A percentile compares a stretch with the other conserved stretches of the same genome.
These are phyloP conservation scores for Gaillardinia entomophila DNA, from an alignment of 805 yeast species.

Conservation along the genomic window DNA sequence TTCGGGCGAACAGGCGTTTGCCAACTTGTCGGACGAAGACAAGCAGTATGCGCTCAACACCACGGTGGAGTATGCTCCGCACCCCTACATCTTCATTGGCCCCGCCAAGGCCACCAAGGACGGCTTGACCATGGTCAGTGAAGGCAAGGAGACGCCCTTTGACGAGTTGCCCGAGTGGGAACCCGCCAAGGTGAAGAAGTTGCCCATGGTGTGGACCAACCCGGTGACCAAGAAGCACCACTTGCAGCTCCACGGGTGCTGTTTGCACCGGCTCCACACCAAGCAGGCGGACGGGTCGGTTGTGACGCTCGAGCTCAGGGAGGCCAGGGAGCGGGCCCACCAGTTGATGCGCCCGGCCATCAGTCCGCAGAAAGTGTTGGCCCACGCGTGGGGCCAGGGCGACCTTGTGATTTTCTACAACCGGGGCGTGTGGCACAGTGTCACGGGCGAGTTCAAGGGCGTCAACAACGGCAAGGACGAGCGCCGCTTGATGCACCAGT, in stretches of 20 bases:
- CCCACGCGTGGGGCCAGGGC: constrained; percentile 79
- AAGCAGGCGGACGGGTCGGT: constrained; percentile 48
- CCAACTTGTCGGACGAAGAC: constrained; percentile 60
- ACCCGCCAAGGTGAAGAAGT: constrained; percentile 62
- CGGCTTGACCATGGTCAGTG: constrained; percentile 81
- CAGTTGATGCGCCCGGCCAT: constrained; percentile 82
- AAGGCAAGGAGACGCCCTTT: constrained; percentile 62
- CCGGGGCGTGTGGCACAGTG: constrained; percentile 89
- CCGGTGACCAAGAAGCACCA: constrained; percentile 81
- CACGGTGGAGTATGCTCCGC: constrained; percentile 87
- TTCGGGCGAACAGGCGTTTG: constrained; percentile 77
- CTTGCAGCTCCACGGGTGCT: constrained; percentile 84
- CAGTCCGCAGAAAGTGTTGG: constrained; percentile 64
- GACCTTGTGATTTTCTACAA: constrained; percentile 83
- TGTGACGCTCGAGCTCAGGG: constrained; percentile 50
- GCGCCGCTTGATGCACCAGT: constrained; percentile 85
- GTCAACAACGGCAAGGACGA: constrained; percentile 51
- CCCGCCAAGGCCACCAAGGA: constrained; percentile 78
- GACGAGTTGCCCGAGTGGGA: constrained; percentile 82
- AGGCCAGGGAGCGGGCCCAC: constrained; percentile 70
- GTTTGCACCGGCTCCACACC: constrained; percentile 60
- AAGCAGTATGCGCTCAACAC: constrained; percentile 69
- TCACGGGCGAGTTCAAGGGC: constrained; percentile 75
- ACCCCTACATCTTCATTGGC: constrained; percentile 81
- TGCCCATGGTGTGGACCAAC: constrained; percentile 90